Base-by-base conservation (phyloP, 345 rosid genomes). In the Noccaea bulbosa region DNA sequence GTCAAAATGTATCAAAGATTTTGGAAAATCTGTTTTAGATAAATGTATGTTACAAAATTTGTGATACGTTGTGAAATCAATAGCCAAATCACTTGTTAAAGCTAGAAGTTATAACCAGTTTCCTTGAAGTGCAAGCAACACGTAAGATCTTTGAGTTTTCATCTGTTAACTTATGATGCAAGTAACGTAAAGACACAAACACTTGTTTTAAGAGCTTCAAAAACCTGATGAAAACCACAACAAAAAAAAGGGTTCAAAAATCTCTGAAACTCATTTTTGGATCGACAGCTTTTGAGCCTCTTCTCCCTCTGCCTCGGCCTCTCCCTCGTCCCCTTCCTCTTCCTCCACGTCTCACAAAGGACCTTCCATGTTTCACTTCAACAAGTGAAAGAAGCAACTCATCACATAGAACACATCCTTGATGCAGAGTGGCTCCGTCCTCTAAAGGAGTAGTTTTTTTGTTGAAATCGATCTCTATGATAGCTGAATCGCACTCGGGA, bases 401-500 rank as follows among this genome's bases (percentile, higher is more conserved):
- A 34, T 93, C 94, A 41, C 98, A 93, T 8, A 93, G 89, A 70
- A 93, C 84, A 69, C 98, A 93, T 50, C 97, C 98, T 7, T 38
- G 43, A 53, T 89, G 87, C 78, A 93, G 81, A 6, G 98, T 93
- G 35, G 91, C 89, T 50, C 96, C 96, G 67, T 82, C 89, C 32
- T 75, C 88, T 74, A 93, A 81, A 11, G 98, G 98, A 4, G 98
- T 86, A 0, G 88, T 73, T 61, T 89, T 93, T 92, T 91, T 93
- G 73, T 93, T 91, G 77, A 93, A 93, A 76, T 93, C 94, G 5
- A 93, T 92, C 77, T 91, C 94, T 73, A 93, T 76, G 64, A 93
- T 84, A 40, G 80, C 84, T 3, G 97, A 91, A 65, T 85, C 91
- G 14, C 98, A 93, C 20, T 91, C 96, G 0, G 85, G 79, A 48